These are phyloP conservation scores for Ogataea pilisensis DNA, from an alignment of 805 yeast species.

Conservation along the genomic window DNA sequence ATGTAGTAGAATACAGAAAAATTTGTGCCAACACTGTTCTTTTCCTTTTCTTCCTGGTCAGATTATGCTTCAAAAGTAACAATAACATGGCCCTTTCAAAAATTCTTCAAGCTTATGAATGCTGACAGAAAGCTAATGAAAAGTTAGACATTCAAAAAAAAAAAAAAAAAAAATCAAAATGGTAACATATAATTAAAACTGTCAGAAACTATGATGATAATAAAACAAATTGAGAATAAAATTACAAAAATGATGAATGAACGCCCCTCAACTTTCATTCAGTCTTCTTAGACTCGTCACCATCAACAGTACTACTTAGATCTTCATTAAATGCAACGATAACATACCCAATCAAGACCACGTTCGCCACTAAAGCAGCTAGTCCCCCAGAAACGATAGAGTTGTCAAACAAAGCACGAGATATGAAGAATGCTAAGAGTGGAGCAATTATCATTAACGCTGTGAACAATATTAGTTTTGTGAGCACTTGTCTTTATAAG, in stretches of 20 bases:
- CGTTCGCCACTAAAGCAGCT: constrained; percentile 74
- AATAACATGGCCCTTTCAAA: too few species aligned
- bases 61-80: too few species aligned
- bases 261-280: constrained; percentile 6
- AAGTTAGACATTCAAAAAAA: too few species aligned
- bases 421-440: constrained; percentile 53
- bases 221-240: neutral
- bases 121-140: too few species aligned
- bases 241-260: neutral
- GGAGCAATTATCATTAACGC: constrained; percentile 74
- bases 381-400: constrained; percentile 71
- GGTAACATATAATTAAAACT: too few species aligned
- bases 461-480: constrained; percentile 69
- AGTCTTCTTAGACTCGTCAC: constrained; percentile 36
- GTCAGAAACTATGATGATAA: too few species aligned
- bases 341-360: constrained; percentile 69
- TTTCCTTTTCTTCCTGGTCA: too few species aligned
- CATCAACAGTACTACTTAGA: constrained; percentile 25
- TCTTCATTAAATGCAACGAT: constrained; percentile 74
- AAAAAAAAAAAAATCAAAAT: too few species aligned
- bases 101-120: too few species aligned
- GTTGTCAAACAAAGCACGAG: constrained; percentile 34
- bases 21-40: too few species aligned
- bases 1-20: too few species aligned
- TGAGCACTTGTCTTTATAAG: constrained; percentile 63